A percentile compares a stretch with the other conserved stretches of the same genome.
phyloP scores from a whole-genome alignment of 441 rosid species.

The Arabidopsis lyrata region DNA sequence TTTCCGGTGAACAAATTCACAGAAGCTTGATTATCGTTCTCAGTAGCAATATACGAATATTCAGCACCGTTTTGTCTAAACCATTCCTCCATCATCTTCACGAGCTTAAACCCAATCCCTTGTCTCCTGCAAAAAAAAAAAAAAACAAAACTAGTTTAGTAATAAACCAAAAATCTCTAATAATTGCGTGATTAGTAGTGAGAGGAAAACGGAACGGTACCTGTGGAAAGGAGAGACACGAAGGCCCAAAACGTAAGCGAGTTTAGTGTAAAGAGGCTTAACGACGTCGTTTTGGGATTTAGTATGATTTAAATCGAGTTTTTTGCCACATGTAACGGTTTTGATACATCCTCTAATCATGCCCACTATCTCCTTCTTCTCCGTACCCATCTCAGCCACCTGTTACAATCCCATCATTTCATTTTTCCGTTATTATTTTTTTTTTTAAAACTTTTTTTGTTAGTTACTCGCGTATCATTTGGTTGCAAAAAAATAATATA shows the following conservation, averaged over 20 bases:
- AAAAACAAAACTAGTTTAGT: not conserved
- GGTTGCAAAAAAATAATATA: not conserved
- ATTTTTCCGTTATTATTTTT: not conserved
- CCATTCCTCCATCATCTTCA: conserved; percentile 75
- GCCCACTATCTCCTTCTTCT: conserved; percentile 73
- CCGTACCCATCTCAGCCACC: conserved; percentile 87
- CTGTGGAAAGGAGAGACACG: conserved; percentile 91
- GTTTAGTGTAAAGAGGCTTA: conserved; percentile 79
- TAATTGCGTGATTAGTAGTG: conserved; percentile 3
- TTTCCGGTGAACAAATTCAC: conserved; percentile 79
- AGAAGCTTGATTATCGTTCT: conserved; percentile 85
- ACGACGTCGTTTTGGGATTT: conserved; percentile 46
- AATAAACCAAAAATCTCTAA: too few species aligned
- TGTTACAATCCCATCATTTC: conserved; percentile 33
- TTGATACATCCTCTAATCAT: conserved; percentile 95
- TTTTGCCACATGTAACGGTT: conserved; percentile 91
- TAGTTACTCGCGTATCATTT: conserved; percentile 15
- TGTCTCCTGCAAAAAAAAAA: conserved; percentile 61
- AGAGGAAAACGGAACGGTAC: conserved; percentile 44
- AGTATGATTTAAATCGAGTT: conserved; percentile 47
- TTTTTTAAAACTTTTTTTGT: conserved; percentile 16
- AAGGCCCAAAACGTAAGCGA: conserved; percentile 91
- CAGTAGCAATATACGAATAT: conserved; percentile 91
- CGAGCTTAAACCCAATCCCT: conserved; percentile 86
- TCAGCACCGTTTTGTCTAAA: conserved; percentile 86